Percentiles rank a stretch among this genome's conserved stretches.
These are phyloP conservation scores for Solanum stenotomum DNA, from an alignment of 257 asterid genomes.

Conservation along the genomic window DNA sequence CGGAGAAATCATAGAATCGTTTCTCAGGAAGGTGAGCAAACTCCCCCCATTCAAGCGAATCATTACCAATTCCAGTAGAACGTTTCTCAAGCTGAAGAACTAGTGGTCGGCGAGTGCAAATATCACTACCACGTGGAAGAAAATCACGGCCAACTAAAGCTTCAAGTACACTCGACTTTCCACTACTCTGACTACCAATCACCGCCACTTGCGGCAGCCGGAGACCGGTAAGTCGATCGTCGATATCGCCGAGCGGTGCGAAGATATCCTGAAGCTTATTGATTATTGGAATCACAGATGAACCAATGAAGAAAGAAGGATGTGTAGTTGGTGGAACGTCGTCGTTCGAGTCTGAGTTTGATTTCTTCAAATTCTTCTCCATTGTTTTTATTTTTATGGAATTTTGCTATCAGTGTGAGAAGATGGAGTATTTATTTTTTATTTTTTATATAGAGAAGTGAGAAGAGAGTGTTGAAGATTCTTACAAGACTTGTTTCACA, in stretches of 20 bases:
- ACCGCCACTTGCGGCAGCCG: slow-evolving; percentile 93
- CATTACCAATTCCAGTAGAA: slow-evolving; percentile 35
- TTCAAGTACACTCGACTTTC: slow-evolving; percentile 94
- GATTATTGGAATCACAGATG: slow-evolving; percentile 68
- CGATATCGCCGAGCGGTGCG: slow-evolving; percentile 61
- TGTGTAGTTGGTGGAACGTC: not conserved
- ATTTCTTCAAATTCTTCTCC: not conserved
- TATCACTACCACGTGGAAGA: slow-evolving; percentile 81
- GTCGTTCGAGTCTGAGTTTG: not conserved
- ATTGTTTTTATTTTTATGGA: not conserved
- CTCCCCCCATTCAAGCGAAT: slow-evolving; percentile 74
- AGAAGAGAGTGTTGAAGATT: no score
- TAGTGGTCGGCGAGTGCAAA: slow-evolving; percentile 89
- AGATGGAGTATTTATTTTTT: no score
- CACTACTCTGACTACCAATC: slow-evolving; percentile 98
- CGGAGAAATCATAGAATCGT: slow-evolving; percentile 60
- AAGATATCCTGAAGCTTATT: slow-evolving; percentile 88
- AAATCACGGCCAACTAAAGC: slow-evolving; percentile 96
- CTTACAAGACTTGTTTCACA: no score
- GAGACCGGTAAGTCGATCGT: slow-evolving; percentile 27
- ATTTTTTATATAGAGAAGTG: no score
- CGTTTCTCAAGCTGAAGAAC: slow-evolving; percentile 62
- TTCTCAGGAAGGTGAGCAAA: slow-evolving; percentile 66
- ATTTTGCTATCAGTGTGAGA: not conserved
- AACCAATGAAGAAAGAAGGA: slow-evolving; percentile 42